Evolutionary conservation across 306 rosid genomes (phyloP).

Genomic region (Macrotyloma uniflorum): DNA sequence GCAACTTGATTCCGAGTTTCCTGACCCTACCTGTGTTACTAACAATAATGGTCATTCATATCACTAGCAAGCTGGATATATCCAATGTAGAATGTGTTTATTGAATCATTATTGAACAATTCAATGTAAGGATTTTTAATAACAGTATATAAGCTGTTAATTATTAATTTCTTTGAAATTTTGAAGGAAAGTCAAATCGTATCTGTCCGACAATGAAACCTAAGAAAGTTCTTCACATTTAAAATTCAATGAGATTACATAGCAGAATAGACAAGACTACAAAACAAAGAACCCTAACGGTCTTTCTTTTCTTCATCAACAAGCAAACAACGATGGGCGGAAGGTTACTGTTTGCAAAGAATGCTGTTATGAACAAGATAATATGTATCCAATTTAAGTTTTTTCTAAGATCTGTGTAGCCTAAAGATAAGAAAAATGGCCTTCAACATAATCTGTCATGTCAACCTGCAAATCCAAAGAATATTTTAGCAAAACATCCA

Average conservation of each 20-base stretch:
- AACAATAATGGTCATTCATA: not conserved
- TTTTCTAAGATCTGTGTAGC: slow-evolving; percentile 63
- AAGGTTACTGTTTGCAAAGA: slow-evolving; percentile 41
- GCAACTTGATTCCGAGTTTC: not conserved
- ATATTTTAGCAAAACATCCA: slow-evolving; percentile 22
- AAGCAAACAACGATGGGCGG: slow-evolving; percentile 24
- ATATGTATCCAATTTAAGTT: slow-evolving; percentile 59
- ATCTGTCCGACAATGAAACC: not conserved
- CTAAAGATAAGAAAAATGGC: slow-evolving; percentile 74
- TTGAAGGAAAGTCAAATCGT: not conserved
- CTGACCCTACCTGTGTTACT: not conserved
- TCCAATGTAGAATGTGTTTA: not conserved
- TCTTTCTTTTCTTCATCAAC: slow-evolving; percentile 31
- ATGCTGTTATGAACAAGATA: slow-evolving; percentile 65
- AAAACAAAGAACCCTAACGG: slow-evolving; percentile 22
- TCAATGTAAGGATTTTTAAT: not conserved
- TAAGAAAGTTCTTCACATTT: slow-evolving; percentile 27
- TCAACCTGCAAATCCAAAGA: slow-evolving; percentile 67
- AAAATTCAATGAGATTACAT: slow-evolving; percentile 36
- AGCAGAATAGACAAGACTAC: slow-evolving; percentile 34
- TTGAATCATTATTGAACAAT: not conserved
- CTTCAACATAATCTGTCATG: slow-evolving; percentile 60
- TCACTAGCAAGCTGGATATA: not conserved
- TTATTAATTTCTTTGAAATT: not conserved
- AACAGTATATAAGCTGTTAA: not conserved